Evolutionary conservation across 2,329 filamentous ascomycete species (phyloP).

Genomic region (Exophiala sp.): DNA sequence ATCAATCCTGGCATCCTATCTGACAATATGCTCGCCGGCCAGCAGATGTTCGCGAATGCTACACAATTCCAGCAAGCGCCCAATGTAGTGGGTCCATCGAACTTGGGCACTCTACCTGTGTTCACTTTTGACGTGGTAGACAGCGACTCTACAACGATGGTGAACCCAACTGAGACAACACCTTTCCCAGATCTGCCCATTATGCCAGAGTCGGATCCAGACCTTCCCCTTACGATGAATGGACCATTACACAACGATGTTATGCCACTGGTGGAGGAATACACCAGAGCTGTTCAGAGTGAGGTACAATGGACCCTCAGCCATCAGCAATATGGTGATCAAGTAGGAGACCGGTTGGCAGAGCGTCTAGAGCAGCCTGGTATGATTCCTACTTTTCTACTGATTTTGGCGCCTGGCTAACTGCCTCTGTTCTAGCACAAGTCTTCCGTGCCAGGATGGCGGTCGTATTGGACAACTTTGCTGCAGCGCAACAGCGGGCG

Average conservation of each 20-base stretch:
- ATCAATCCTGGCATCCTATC: conserved; percentile 4
- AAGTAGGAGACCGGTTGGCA: conserved; percentile 1
- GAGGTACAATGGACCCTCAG: conserved; percentile 3
- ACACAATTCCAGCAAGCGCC: conserved; percentile 2
- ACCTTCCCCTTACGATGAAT: not conserved
- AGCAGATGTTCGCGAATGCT: conserved; percentile 5
- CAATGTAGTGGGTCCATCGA: conserved; percentile 1
- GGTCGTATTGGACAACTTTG: conserved; percentile 17
- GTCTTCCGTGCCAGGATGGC: conserved; percentile 16
- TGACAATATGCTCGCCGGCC: conserved; percentile 11
- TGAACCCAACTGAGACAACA: not conserved
- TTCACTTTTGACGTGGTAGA: conserved; percentile 18
- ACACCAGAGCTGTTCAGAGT: conserved; percentile 12
- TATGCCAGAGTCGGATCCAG: conserved; percentile 3
- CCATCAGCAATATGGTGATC: conserved; percentile 2
- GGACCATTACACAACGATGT: conserved; percentile 20
- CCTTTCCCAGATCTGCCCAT: not conserved
- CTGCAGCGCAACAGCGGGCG: conserved; percentile 18
- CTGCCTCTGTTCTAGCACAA: conserved; percentile 4
- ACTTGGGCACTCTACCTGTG: conserved; percentile 5
- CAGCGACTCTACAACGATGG: conserved; percentile 3
- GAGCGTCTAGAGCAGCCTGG: conserved; percentile 15
- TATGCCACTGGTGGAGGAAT: conserved; percentile 17
- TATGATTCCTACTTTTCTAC: not conserved
- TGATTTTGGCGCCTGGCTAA: not conserved